These are phyloP conservation scores for Colletotrichum neosansevieriae DNA, from an alignment of 2,329 filamentous ascomycete genomes.

Conservation along the genomic window DNA sequence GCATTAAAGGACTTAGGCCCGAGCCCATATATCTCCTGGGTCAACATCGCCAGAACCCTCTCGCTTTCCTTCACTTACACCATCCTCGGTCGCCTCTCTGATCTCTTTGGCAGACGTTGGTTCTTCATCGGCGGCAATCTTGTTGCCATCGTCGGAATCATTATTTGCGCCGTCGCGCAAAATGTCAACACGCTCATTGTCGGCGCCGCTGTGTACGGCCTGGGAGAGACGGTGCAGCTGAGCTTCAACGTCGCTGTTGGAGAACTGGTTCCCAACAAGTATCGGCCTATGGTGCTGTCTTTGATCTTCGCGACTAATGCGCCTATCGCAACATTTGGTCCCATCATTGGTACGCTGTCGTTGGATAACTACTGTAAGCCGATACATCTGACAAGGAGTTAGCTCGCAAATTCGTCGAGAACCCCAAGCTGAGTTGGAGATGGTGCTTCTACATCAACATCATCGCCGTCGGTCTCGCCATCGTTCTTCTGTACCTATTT, in stretches of 20 bases:
- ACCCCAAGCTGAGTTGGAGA: constrained; percentile 52
- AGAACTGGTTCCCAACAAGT: constrained; percentile 58
- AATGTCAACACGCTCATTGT: constrained; percentile 52
- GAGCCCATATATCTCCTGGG: constrained; percentile 39
- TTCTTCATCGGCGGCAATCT: constrained; percentile 55
- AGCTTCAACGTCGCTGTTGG: constrained; percentile 53
- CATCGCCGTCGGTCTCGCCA: constrained; percentile 50
- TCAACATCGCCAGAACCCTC: constrained; percentile 51
- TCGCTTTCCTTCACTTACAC: constrained; percentile 45
- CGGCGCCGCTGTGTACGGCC: constrained; percentile 51
- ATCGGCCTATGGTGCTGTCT: constrained; percentile 50
- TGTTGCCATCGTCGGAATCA: constrained; percentile 51
- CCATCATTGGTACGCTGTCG: constrained; percentile 48
- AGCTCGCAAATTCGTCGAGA: constrained; percentile 51
- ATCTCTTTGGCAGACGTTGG: constrained; percentile 55
- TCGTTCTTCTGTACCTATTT: constrained; percentile 52
- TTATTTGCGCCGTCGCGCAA: constrained; percentile 51
- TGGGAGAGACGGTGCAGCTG: constrained; percentile 53
- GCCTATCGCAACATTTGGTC: constrained; percentile 50
- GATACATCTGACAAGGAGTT: constrained; percentile 1
- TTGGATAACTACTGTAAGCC: too few relatives aligned
- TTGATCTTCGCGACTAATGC: constrained; percentile 51
- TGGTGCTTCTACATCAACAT: constrained; percentile 58
- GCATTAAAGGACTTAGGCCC: constrained; percentile 18
- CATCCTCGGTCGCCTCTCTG: constrained; percentile 53